phyloP scores from a whole-genome alignment of 768 basidiomycete genomes.

The Dacryopinax primogenitus region DNA sequence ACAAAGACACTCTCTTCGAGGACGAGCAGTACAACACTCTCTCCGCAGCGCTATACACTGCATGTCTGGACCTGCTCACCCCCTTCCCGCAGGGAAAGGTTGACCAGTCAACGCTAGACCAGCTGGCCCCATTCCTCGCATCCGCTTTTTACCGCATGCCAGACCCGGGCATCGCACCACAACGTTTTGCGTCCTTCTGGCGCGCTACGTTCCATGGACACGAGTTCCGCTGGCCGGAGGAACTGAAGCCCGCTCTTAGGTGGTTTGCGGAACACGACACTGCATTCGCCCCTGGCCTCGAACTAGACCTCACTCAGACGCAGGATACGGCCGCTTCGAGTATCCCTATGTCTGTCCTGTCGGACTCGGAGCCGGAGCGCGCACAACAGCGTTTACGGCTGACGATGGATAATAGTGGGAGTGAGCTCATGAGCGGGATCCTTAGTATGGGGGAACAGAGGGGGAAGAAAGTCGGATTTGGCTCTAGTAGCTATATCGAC shows the following conservation, averaged over 20 bases:
- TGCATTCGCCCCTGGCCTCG: not conserved
- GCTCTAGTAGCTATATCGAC: too few relatives aligned
- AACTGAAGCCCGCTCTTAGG: not conserved
- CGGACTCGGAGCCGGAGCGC: conserved; percentile 6
- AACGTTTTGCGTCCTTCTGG: not conserved
- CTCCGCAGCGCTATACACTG: not conserved
- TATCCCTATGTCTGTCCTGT: not conserved
- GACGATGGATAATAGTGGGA: not conserved
- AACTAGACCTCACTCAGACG: not conserved
- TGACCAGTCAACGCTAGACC: not conserved
- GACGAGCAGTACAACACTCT: not conserved
- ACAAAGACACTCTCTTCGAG: not conserved
- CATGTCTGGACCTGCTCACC: not conserved
- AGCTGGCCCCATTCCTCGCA: not conserved
- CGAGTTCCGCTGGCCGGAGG: not conserved
- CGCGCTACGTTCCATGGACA: not conserved
- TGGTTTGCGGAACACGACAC: not conserved
- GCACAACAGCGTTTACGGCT: not conserved
- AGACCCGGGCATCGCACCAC: not conserved
- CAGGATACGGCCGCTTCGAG: not conserved
- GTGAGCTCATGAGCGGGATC: not conserved
- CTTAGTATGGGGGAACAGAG: not conserved
- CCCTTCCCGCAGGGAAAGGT: not conserved
- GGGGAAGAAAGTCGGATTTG: not conserved
- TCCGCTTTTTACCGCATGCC: not conserved